A percentile compares a stretch with the other conserved stretches of the same genome.
Evolutionary conservation across 345 rosid species (phyloP).

Genomic region (Rubroshorea leprosula): DNA sequence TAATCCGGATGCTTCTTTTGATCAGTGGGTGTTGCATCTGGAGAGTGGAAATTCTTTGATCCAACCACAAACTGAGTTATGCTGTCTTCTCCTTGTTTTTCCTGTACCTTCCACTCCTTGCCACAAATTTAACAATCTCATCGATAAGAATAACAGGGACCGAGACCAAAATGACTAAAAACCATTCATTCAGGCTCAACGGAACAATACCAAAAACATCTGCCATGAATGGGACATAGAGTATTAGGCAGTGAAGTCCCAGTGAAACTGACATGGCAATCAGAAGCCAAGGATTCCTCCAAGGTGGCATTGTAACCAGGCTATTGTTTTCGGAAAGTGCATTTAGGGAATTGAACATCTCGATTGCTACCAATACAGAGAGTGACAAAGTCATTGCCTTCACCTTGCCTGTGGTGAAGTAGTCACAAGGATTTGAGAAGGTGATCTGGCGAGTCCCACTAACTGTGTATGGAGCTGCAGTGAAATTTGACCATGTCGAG

Average conservation of each 20-base stretch:
- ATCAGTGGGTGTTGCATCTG: slow-evolving; percentile 6
- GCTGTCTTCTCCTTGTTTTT: slow-evolving; percentile 43
- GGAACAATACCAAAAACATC: slow-evolving; percentile 75
- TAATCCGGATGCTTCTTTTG: not conserved
- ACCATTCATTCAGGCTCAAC: slow-evolving; percentile 68
- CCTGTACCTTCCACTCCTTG: slow-evolving; percentile 37
- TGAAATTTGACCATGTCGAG: slow-evolving; percentile 76
- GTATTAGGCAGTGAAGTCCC: slow-evolving; percentile 75
- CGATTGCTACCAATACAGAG: slow-evolving; percentile 82
- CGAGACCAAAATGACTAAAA: slow-evolving; percentile 65
- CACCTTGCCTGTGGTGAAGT: slow-evolving; percentile 75
- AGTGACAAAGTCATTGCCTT: slow-evolving; percentile 86
- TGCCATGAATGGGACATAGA: slow-evolving; percentile 78
- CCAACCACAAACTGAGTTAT: slow-evolving; percentile 11
- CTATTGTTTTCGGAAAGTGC: slow-evolving; percentile 88
- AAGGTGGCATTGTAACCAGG: slow-evolving; percentile 74
- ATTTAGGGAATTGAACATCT: slow-evolving; percentile 87
- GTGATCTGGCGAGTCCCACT: slow-evolving; percentile 44
- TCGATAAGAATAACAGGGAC: slow-evolving; percentile 80
- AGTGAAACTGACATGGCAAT: slow-evolving; percentile 83
- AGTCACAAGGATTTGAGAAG: slow-evolving; percentile 74
- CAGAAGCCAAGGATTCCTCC: slow-evolving; percentile 91
- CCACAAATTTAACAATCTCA: slow-evolving; percentile 64
- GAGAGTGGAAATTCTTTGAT: not conserved
- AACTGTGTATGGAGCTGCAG: slow-evolving; percentile 48